These are phyloP conservation scores for Boletus rubescentipes DNA, from an alignment of 768 basidiomycete genomes.

Conservation along the genomic window DNA sequence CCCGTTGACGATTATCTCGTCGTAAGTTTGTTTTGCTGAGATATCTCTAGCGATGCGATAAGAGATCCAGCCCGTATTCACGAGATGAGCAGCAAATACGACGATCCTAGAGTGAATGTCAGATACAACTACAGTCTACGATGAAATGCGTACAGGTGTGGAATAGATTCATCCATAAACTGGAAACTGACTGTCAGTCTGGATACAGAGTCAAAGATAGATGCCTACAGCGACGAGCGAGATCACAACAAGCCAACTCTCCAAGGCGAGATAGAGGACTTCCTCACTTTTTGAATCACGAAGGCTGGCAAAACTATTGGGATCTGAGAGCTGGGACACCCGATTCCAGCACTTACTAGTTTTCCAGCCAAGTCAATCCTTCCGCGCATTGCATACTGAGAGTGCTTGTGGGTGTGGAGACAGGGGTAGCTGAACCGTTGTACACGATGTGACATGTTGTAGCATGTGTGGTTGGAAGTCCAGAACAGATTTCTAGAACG, in stretches of 20 bases:
- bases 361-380: conserved; percentile 46
- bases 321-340: neutral
- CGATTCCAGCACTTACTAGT: conserved; percentile 35
- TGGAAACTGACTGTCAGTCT: conserved; percentile 17
- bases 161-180: conserved; percentile 52
- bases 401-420: conserved; percentile 1
- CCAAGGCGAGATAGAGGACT: conserved; percentile 43
- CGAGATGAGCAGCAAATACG: conserved; percentile 43
- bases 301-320: conserved; percentile 17
- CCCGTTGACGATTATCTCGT: conserved; percentile 34
- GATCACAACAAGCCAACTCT: conserved; percentile 48
- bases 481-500: conserved; percentile 37
- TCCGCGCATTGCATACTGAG: conserved; percentile 36
- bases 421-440: conserved; percentile 4
- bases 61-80: conserved; percentile 48
- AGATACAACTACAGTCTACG: neutral
- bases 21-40: conserved; percentile 33
- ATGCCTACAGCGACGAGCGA: conserved; percentile 45
- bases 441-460: conserved; percentile 22
- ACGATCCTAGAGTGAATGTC: conserved; percentile 24
- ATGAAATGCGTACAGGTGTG: conserved; percentile 40
- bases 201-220: neutral
- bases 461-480: conserved; percentile 34
- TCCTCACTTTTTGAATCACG: conserved; percentile 44
- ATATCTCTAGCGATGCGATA: conserved; percentile 40